Percentiles rank a stretch among this genome's conserved stretches.
Conservation (phyloP, 371 early-diverging fungal genomes). For the Cokeromyces recurvatus region DNA sequence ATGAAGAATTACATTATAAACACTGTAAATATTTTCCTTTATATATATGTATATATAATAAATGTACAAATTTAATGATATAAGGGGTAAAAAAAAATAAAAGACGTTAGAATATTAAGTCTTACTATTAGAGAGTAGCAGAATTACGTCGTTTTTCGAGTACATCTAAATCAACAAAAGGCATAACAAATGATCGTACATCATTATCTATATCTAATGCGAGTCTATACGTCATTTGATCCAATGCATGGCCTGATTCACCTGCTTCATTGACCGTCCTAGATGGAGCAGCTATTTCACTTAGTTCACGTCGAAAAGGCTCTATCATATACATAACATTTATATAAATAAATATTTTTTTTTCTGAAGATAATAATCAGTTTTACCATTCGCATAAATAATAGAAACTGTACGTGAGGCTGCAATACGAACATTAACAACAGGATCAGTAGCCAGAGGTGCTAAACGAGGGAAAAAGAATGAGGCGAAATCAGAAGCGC, state of each 20-base stretch:
- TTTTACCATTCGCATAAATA: constrained; percentile 26
- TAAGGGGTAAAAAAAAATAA: no score
- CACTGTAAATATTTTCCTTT: no score
- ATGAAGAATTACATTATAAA: no score
- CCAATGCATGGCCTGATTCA: constrained; percentile 17
- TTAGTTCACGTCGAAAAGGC: constrained; percentile 16
- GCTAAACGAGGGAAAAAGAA: constrained; percentile 31
- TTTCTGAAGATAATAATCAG: no score
- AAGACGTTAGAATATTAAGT: no score
- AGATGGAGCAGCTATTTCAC: constrained; percentile 18
- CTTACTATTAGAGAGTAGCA: no score
- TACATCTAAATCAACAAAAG: constrained; percentile 13
- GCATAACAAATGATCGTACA: constrained; percentile 26
- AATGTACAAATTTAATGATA: no score
- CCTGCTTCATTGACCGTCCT: constrained; percentile 11
- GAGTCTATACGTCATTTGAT: constrained; percentile 19
- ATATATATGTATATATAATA: no score
- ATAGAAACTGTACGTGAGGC: constrained; percentile 24
- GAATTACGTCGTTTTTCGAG: constrained; percentile 21
- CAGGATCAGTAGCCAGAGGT: constrained; percentile 28
- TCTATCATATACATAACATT: constrained; percentile 5
- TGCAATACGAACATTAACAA: constrained; percentile 39
- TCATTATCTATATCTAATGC: constrained; percentile 26
- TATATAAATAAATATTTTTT: neutral
- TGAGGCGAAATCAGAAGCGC: constrained; percentile 24